phyloP scores from a whole-genome alignment of 768 basidiomycete genomes.

The Collybiopsis confluens region DNA sequence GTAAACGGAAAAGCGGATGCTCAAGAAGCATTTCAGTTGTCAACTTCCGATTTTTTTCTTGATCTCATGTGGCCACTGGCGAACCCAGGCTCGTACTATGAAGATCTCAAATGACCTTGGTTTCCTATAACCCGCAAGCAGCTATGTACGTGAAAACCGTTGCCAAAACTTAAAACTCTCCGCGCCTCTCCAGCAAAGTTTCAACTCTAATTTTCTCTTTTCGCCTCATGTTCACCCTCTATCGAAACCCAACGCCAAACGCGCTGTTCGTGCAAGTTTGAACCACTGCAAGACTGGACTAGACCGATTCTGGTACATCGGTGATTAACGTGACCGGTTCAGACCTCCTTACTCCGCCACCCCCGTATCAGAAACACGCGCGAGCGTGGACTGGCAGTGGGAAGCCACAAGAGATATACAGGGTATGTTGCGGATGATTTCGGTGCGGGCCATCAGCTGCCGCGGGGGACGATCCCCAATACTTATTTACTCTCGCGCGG shows the following conservation, averaged over 20 bases:
- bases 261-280: no score
- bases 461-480: not conserved
- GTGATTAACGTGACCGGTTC: not conserved
- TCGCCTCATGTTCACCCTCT: not conserved
- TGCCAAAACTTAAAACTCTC: not conserved
- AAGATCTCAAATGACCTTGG: constrained; percentile 58
- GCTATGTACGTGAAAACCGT: no score
- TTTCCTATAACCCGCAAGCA: no score
- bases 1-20: no score
- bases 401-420: not conserved
- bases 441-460: not conserved
- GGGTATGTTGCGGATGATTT: not conserved
- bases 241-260: not conserved
- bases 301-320: not conserved
- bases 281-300: not conserved
- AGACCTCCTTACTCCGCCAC: not conserved
- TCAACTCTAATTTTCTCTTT: constrained; percentile 20
- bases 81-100: constrained; percentile 57
- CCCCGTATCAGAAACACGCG: not conserved
- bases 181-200: constrained; percentile 26
- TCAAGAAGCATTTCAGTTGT: no score
- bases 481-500: not conserved
- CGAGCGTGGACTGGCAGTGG: not conserved
- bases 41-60: not conserved
- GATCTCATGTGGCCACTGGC: constrained; percentile 24